Percentiles rank a stretch among this genome's conserved stretches.
These are phyloP conservation scores for Psilocybe tampanensis DNA, from an alignment of 768 basidiomycete genomes.

Conservation along the genomic window DNA sequence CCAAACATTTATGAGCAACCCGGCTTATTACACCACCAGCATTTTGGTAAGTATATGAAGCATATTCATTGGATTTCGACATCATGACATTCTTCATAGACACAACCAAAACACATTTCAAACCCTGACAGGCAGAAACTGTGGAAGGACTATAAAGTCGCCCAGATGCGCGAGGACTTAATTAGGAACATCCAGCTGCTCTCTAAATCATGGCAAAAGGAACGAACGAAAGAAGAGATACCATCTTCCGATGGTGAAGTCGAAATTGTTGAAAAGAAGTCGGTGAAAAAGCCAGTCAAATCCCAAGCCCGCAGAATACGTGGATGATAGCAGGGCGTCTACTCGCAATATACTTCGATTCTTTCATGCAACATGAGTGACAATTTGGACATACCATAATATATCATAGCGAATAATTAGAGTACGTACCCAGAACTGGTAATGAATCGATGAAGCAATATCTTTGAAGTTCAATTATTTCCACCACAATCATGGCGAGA, in stretches of 20 bases:
- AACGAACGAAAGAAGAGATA: constrained; percentile 38
- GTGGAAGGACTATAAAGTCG: constrained; percentile 57
- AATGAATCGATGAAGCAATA: background rate
- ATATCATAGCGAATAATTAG: constrained; percentile 3
- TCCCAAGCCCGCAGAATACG: background rate
- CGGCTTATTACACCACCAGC: constrained; percentile 47
- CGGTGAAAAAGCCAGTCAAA: constrained; percentile 10
- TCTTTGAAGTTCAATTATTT: background rate
- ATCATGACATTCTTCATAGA: constrained; percentile 4
- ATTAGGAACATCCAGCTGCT: constrained; percentile 42
- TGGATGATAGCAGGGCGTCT: too few relatives aligned
- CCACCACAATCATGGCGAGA: background rate
- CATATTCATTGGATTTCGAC: background rate
- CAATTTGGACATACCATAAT: too few relatives aligned
- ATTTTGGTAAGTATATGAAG: constrained; percentile 43
- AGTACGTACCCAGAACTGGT: background rate
- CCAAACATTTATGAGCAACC: constrained; percentile 70
- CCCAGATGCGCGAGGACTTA: constrained; percentile 48
- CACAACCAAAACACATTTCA: constrained; percentile 29
- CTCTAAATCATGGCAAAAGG: constrained; percentile 57
- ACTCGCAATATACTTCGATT: too few relatives aligned
- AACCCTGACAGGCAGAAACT: constrained; percentile 42
- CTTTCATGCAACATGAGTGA: too few relatives aligned
- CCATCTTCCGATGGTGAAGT: constrained; percentile 29
- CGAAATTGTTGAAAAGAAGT: constrained; percentile 32